Base-by-base conservation (phyloP, 2,329 filamentous ascomycete genomes). In the Aspergillus sp. region DNA sequence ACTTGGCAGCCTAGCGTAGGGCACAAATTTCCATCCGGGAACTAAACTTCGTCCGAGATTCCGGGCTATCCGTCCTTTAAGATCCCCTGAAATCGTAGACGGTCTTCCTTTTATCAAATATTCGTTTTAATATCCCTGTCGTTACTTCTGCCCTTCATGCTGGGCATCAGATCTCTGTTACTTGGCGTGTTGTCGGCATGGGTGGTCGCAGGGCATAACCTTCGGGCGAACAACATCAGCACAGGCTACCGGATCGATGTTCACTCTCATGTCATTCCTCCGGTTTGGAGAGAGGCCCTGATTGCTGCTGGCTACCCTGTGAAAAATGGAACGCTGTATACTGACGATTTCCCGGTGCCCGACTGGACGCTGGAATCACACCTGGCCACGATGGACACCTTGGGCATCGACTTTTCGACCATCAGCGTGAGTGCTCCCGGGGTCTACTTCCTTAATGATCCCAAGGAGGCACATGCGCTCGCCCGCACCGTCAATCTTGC, bases 171-270 rank as follows among this genome's bases (percentile, higher is more conserved):
- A 52, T 21, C 49, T 8, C 11, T 52, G n/a, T 30, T 17, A 11
- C 49, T 52, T n/a, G 17, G 10, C 30, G 27, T 38, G 17, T 19
- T 36, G 11, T 32, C 49, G 3, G 21, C 49, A 6, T 21, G n/a
- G 10, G 30, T 52, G 27, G 27, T 36, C 17, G 19, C 30, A 2
- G 49, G 25, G 3, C 23, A 56, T 39, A 47, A n/a, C 41, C 41
- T 47, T 8, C n/a, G 41, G 41, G 17, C 41, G 8, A 21, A 6
- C 39, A 54, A 57, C 7, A 5, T 61, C 11, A 50, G 25, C 17
- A 32, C 49, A 1, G 51, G 51, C 47, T 64, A 64, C 51, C 58
- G 60, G 30, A 55, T 66, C 7, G 64, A 66, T 21, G 62, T 66
- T 11, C 64, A 66, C 32, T 64, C 64, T 3, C 64, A 66, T 30